Base-by-base conservation (phyloP, 306 rosid genomes). In the Cicer pinnatifidum region DNA sequence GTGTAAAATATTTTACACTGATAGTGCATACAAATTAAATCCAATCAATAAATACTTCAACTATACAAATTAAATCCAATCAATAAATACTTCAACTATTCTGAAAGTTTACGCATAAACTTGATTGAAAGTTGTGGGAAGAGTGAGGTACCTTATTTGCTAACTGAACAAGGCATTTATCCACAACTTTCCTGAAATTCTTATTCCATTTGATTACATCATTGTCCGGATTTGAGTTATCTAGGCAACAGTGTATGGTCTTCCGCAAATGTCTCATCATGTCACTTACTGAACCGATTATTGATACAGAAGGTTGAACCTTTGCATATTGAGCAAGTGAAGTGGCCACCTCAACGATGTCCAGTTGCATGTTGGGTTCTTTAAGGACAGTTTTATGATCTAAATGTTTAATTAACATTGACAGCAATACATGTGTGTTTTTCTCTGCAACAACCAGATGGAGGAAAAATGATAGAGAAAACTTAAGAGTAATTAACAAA, bases 251-350 rank as follows among this genome's bases (percentile, higher is more conserved):
- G 38, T 88, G 97, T 69, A 90, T 86, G 83, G 88, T 82, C 80
- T 90, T 91, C 79, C 99, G 82, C 67, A 95, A 82, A 88, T 90
- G 97, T 83, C 96, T 89, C 87, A 91, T 84, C 84, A 90, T 80
- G 76, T 95, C 99, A 73, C 99, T 86, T 46, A 86, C 52, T 16
- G 97, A 91, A 73, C 90, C 86, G 51, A 88, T 64, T 66, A 90
- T 81, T 54, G 95, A 87, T 37, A 90, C 83, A 78, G 97, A 90
- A 56, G 95, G 86, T 84, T 90, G 88, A 43, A 87, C 84, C 81
- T 86, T 91, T 64, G 89, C 88, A 82, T 85, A 83, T 78, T 82
- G 84, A 59, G 89, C 86, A 83, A 95, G 96, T 8, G 89, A 77
- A 78, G 95, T 82, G 44, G 93, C 83, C 48, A 91, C 96, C 80